These are phyloP conservation scores for Metarhizium humberi DNA, from an alignment of 2,329 filamentous ascomycete species.

Conservation along the genomic window DNA sequence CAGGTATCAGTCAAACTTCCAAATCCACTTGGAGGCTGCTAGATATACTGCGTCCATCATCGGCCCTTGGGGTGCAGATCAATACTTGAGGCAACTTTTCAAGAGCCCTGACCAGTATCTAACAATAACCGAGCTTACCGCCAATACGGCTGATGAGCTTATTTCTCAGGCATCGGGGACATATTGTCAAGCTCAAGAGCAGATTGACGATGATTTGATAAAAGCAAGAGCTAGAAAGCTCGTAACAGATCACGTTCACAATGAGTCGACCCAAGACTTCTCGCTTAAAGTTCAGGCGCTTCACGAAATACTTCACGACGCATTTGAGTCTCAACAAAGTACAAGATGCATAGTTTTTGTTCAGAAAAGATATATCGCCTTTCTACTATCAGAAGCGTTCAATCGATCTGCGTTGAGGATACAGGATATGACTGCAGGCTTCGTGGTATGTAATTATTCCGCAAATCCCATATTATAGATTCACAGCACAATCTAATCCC, in stretches of 20 bases:
- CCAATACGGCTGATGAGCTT: not conserved
- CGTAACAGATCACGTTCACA: not conserved
- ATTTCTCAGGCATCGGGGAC: not conserved
- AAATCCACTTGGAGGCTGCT: conserved; percentile 49
- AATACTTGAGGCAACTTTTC: conserved; percentile 60
- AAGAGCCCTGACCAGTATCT: conserved; percentile 25
- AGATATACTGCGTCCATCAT: conserved; percentile 54
- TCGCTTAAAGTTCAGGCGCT: conserved; percentile 68
- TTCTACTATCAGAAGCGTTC: conserved; percentile 62
- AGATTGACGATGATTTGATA: not conserved
- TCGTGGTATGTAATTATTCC: conserved; percentile 43
- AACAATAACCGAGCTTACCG: not conserved
- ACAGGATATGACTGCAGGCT: conserved; percentile 47
- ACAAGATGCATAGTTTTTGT: conserved; percentile 79
- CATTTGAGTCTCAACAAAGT: conserved; percentile 50
- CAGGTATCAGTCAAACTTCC: conserved; percentile 35
- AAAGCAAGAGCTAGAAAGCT: not conserved
- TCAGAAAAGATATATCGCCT: conserved; percentile 66
- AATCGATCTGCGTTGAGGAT: conserved; percentile 43
- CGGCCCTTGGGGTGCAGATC: conserved; percentile 77
- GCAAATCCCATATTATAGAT: not conserved
- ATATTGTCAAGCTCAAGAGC: not conserved
- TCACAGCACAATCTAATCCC: not conserved
- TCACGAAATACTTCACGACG: conserved; percentile 45
- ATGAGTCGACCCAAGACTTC: conserved; percentile 25